These are phyloP conservation scores for Pulveroboletus sp. DNA, from an alignment of 768 basidiomycete species.

Conservation along the genomic window DNA sequence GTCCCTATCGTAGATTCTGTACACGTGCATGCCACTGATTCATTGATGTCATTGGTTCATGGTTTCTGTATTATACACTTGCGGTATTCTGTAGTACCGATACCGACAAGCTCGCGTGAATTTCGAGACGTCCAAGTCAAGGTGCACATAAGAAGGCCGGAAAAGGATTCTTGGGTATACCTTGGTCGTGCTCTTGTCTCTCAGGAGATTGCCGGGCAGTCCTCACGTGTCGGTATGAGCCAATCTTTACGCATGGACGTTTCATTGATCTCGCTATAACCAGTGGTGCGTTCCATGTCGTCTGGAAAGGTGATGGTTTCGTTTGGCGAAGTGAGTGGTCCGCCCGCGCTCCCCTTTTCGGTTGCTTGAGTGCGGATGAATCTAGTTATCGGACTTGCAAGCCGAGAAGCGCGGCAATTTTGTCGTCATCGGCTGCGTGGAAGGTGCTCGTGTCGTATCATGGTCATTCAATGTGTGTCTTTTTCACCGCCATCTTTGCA, in stretches of 20 bases:
- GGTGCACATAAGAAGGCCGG: constrained; percentile 78
- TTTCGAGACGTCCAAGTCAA: constrained; percentile 82
- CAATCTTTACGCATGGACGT: not conserved
- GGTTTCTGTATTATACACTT: not conserved
- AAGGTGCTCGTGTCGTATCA: constrained; percentile 69
- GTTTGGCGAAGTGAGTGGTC: constrained; percentile 62
- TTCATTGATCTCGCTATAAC: constrained; percentile 7
- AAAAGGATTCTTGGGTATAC: constrained; percentile 79
- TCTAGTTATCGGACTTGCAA: constrained; percentile 66
- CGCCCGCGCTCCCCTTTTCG: not conserved
- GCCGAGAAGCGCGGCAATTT: constrained; percentile 89
- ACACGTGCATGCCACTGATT: constrained; percentile 10
- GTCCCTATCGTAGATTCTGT: constrained; percentile 4
- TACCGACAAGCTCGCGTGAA: constrained; percentile 41
- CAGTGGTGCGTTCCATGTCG: constrained; percentile 45
- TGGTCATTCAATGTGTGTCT: constrained; percentile 78
- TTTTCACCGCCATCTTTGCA: not conserved
- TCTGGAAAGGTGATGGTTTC: constrained; percentile 67
- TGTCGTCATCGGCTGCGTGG: constrained; percentile 78
- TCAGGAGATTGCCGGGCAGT: constrained; percentile 72
- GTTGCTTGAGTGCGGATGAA: constrained; percentile 1
- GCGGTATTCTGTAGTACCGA: constrained; percentile 18
- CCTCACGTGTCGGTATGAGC: constrained; percentile 74
- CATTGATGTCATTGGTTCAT: not conserved
- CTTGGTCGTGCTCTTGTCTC: constrained; percentile 75